A percentile compares a stretch with the other conserved stretches of the same genome.
These are phyloP conservation scores for Macrophomina phaseolina DNA, from an alignment of 2,329 filamentous ascomycete species.

Conservation along the genomic window DNA sequence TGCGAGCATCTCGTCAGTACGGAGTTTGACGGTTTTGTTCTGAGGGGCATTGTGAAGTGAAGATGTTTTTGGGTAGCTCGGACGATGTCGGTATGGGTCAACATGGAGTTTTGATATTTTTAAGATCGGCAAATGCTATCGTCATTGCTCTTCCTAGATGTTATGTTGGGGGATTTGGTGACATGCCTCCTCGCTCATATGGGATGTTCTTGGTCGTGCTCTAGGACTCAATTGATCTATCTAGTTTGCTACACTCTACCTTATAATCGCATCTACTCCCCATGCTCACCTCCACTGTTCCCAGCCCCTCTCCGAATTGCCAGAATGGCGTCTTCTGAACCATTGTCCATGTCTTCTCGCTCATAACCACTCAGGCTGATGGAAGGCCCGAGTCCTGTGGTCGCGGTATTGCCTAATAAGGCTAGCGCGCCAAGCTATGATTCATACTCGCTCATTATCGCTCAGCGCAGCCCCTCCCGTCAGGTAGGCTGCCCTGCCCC, in stretches of 20 bases:
- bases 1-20: background rate
- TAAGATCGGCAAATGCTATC: constrained; percentile 15
- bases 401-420: background rate
- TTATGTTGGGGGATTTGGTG: background rate
- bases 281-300: background rate
- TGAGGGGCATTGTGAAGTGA: background rate
- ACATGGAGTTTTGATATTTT: background rate
- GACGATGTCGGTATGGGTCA: constrained; percentile 26
- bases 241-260: background rate
- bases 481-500: background rate
- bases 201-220: background rate
- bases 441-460: constrained; percentile 4
- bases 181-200: background rate
- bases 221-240: background rate
- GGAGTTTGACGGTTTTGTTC: too few species aligned
- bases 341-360: background rate
- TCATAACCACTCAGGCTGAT: background rate
- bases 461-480: background rate
- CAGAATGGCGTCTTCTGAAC: constrained; percentile 8
- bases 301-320: background rate
- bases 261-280: background rate
- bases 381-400: background rate
- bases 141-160: constrained; percentile 12
- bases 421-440: constrained; percentile 13
- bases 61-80: background rate